These are phyloP conservation scores for Fusarium tjaetaba DNA, from an alignment of 2,329 filamentous ascomycete species.

Conservation along the genomic window DNA sequence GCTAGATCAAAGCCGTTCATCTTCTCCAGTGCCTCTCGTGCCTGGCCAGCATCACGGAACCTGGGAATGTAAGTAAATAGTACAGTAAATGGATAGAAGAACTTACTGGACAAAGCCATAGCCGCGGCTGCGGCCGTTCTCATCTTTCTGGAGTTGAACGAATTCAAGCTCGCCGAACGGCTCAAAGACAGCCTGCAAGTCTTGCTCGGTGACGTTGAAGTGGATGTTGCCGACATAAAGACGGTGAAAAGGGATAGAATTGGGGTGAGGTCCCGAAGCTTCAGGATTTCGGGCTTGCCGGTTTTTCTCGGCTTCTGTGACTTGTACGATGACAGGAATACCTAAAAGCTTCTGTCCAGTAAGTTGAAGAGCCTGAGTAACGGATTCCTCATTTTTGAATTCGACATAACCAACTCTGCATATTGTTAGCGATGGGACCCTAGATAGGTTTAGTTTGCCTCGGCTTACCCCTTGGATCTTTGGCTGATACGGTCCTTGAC, in stretches of 20 bases:
- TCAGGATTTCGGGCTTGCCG: slow-evolving; percentile 90
- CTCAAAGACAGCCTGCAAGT: slow-evolving; percentile 95
- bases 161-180: slow-evolving; percentile 98
- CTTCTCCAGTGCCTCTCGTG: slow-evolving; percentile 94
- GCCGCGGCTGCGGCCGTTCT: slow-evolving; percentile 87
- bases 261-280: slow-evolving; percentile 72
- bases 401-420: slow-evolving; percentile 97
- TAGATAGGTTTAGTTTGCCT: neutral
- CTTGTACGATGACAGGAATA: slow-evolving; percentile 97
- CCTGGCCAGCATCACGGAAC: slow-evolving; percentile 89
- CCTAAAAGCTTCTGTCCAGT: slow-evolving; percentile 98
- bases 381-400: slow-evolving; percentile 96
- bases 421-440: slow-evolving; percentile 45
- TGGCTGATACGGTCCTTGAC: slow-evolving; percentile 97
- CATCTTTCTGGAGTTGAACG: slow-evolving; percentile 96
- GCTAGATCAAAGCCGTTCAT: slow-evolving; percentile 99
- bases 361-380: slow-evolving; percentile 92
- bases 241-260: slow-evolving; percentile 93
- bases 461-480: slow-evolving; percentile 90
- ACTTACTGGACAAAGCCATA: slow-evolving; percentile 99
- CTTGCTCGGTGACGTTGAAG: slow-evolving; percentile 97
- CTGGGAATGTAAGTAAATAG: slow-evolving; percentile 60
- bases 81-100: neutral
- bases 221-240: slow-evolving; percentile 99
- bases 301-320: slow-evolving; percentile 99